These are phyloP conservation scores for Croton setiger DNA, from an alignment of 441 rosid species.

Conservation along the genomic window DNA sequence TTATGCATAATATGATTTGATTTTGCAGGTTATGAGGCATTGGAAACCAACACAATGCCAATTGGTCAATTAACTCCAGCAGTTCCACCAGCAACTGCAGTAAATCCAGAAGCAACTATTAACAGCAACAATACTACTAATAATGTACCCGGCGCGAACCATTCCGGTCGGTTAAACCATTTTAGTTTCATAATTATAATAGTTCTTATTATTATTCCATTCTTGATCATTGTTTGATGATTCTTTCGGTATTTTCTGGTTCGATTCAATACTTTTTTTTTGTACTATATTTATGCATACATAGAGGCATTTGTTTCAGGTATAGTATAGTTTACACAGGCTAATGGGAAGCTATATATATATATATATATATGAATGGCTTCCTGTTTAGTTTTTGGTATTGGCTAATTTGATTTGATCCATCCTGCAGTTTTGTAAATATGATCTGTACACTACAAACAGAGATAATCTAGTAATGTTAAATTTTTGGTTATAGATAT, in stretches of 20 bases:
- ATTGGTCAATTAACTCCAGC: constrained; percentile 37
- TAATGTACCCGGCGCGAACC: constrained; percentile 26
- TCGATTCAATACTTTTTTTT: neutral
- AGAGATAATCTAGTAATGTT: constrained; percentile 5
- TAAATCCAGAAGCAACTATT: constrained; percentile 62
- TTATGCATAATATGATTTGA: neutral
- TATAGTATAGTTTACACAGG: constrained; percentile 9
- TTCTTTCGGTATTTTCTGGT: neutral
- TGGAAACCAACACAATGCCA: constrained; percentile 36
- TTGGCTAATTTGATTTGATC: constrained; percentile 11
- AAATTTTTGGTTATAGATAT: neutral
- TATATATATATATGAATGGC: neutral
- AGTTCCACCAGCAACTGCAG: constrained; percentile 52
- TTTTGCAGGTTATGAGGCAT: constrained; percentile 42
- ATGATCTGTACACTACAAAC: neutral
- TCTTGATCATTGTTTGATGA: constrained; percentile 34
- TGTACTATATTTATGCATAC: constrained; percentile 14
- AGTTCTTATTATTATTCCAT: constrained; percentile 30
- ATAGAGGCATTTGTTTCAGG: constrained; percentile 17
- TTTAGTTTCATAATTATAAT: constrained; percentile 18
- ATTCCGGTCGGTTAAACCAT: constrained; percentile 25
- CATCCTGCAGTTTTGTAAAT: constrained; percentile 26
- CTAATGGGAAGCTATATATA: constrained; percentile 18
- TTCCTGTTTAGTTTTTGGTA: constrained; percentile 11
- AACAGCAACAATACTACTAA: constrained; percentile 18